phyloP scores from a whole-genome alignment of 768 basidiomycete genomes.

The Ramaria sp. region DNA sequence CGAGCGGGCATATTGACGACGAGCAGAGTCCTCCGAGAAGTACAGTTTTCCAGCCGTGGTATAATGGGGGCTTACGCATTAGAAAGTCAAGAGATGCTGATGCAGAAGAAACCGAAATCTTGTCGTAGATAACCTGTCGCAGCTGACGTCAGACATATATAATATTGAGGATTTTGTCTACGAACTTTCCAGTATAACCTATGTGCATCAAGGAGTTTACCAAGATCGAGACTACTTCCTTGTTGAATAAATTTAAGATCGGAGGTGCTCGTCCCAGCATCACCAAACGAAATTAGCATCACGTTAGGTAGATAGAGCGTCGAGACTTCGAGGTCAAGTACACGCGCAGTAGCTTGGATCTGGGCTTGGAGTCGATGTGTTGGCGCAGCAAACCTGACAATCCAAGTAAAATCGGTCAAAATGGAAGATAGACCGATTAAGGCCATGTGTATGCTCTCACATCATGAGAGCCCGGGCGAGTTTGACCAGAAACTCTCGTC shows the following conservation, averaged over 20 bases:
- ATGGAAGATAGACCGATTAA: too few species aligned
- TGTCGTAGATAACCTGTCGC: slow-evolving; percentile 69
- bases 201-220: slow-evolving; percentile 63
- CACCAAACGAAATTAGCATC: slow-evolving; percentile 76
- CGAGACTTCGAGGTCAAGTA: slow-evolving; percentile 30
- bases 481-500: slow-evolving; percentile 36
- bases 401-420: not conserved
- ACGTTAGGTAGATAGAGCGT: slow-evolving; percentile 33
- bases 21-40: slow-evolving; percentile 73
- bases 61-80: slow-evolving; percentile 57
- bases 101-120: slow-evolving; percentile 64
- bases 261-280: slow-evolving; percentile 66
- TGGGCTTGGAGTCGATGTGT: slow-evolving; percentile 36
- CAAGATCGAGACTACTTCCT: slow-evolving; percentile 59
- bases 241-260: slow-evolving; percentile 74
- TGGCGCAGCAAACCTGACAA: slow-evolving; percentile 29
- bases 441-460: slow-evolving; percentile 13
- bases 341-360: slow-evolving; percentile 34
- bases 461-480: slow-evolving; percentile 34
- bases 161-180: too few species aligned
- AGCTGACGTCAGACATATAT: not conserved
- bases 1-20: slow-evolving; percentile 58
- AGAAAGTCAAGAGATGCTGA: slow-evolving; percentile 56
- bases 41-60: slow-evolving; percentile 48
- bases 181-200: slow-evolving; percentile 60